Base-by-base conservation (phyloP, 2,329 filamentous ascomycete genomes). In the Fusarium decemcellulare region DNA sequence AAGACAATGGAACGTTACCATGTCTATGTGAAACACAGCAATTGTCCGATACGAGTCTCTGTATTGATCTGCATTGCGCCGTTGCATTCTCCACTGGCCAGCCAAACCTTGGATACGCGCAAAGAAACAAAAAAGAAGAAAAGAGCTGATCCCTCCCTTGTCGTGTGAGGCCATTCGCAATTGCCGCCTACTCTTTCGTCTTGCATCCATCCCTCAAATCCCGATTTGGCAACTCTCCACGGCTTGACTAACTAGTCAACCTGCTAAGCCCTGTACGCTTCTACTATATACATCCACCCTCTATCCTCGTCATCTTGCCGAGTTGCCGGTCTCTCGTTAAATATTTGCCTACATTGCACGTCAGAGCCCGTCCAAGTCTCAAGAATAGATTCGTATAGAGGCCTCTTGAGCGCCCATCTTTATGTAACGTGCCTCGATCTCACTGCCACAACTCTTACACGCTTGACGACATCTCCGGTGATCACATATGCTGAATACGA, bases 401-500 rank as follows among this genome's bases (percentile, higher is more conserved):
- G 37, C 34, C 34, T 37, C 34, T 15, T 37, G 10, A 12, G 34
- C 37, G 7, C 37, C 14, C 37, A 40, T 8, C 37, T n/a, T n/a
- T 8, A 15, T n/a, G 37, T 15, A 40, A 40, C 37, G n/a, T 40
- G 37, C 15, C 37, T 34, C 6, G 32, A 34, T 12, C 8, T 34
- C 9, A 34, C 32, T 34, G 9, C 9, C 8, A 34, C 32, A 34
- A 12, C 32, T 7, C 23, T 23, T 23, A n/a, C 37, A 40, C 6
- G 37, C 6, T 15, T 40, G 14, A 40, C 14, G n/a, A n/a, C 14
- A 40, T 40, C 37, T 7, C 15, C 32, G 32, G 12, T 34, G 8
- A 34, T 34, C 32, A 34, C 32, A 34, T 34, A 34, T 34, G 32
- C 32, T 34, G 12, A 12, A 51, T 37, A 48, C 52, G 27, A 68